Evolutionary conservation across 441 rosid genomes (phyloP).

Genomic region (Oxalis stricta): DNA sequence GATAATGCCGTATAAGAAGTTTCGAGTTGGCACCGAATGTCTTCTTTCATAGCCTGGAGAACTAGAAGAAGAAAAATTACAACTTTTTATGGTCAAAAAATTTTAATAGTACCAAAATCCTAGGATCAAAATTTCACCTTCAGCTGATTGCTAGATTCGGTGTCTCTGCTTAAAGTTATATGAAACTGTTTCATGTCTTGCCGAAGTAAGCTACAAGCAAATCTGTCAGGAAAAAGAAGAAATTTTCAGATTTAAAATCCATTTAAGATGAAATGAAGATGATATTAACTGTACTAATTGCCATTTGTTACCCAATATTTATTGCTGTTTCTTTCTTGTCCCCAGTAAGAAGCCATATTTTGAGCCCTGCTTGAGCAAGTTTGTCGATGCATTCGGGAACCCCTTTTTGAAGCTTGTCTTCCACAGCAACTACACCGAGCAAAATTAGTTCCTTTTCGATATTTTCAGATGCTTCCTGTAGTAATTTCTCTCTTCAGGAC

Average conservation of each 20-base stretch:
- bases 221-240: constrained; percentile 25
- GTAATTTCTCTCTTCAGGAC: constrained; percentile 54
- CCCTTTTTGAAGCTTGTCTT: constrained; percentile 81
- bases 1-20: constrained; percentile 25
- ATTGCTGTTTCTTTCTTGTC: constrained; percentile 83
- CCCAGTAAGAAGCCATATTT: constrained; percentile 77
- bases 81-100: too few species aligned
- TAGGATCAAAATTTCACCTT: too few species aligned
- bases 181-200: constrained; percentile 56
- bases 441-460: constrained; percentile 57
- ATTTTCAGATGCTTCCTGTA: constrained; percentile 48
- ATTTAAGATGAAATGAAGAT: too few species aligned
- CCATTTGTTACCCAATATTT: constrained; percentile 47
- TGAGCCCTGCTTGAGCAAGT: constrained; percentile 72
- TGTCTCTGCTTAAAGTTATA: constrained; percentile 25
- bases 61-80: constrained; percentile 3
- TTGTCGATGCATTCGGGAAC: constrained; percentile 78
- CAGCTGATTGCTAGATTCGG: constrained; percentile 15
- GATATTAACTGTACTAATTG: not conserved
- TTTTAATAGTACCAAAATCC: too few species aligned
- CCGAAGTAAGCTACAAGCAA: constrained; percentile 59
- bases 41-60: constrained; percentile 36
- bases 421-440: constrained; percentile 62
- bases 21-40: constrained; percentile 29
- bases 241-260: too few species aligned